These are phyloP conservation scores for Nothophaeocryptopus gaeumannii DNA, from an alignment of 2,329 filamentous ascomycete species.

Conservation along the genomic window DNA sequence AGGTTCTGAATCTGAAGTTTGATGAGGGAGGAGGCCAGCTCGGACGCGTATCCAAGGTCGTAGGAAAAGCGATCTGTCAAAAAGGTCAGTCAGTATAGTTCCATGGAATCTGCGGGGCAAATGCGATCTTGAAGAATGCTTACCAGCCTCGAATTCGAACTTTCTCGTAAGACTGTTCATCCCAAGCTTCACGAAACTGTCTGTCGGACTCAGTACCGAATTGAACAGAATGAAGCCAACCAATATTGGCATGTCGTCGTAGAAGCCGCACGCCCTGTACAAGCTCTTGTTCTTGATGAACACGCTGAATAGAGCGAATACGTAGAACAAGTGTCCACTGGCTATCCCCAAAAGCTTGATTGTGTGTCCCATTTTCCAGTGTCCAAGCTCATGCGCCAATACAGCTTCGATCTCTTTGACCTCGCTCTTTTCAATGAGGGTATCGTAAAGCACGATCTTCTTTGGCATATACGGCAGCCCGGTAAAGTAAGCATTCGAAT, in stretches of 20 bases:
- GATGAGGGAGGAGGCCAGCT: conserved; percentile 84
- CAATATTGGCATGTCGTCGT: conserved; percentile 79
- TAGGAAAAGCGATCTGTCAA: conserved; percentile 73
- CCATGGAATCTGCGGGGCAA: too few relatives aligned
- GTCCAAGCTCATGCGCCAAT: conserved; percentile 89
- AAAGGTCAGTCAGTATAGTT: conserved; percentile 7
- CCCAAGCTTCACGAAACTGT: conserved; percentile 87
- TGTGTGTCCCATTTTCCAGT: conserved; percentile 96
- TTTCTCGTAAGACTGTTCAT: conserved; percentile 95
- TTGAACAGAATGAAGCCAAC: conserved; percentile 98
- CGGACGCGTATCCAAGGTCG: conserved; percentile 74
- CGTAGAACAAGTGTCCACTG: conserved; percentile 90
- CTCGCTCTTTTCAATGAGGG: conserved; percentile 90
- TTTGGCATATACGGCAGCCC: conserved; percentile 99
- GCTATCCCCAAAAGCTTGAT: conserved; percentile 80
- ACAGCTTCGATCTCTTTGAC: conserved; percentile 92
- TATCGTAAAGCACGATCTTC: conserved; percentile 99
- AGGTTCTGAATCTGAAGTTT: conserved; percentile 98
- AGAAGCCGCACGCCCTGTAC: conserved; percentile 88
- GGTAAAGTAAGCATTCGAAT: conserved; percentile 94
- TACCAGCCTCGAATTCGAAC: conserved; percentile 92
- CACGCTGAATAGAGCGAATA: conserved; percentile 92
- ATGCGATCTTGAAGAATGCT: conserved; percentile 22
- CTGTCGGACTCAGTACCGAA: conserved; percentile 90
- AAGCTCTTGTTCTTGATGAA: conserved; percentile 95